phyloP scores from a whole-genome alignment of 768 basidiomycete genomes.

The Lepiota subincarnata region DNA sequence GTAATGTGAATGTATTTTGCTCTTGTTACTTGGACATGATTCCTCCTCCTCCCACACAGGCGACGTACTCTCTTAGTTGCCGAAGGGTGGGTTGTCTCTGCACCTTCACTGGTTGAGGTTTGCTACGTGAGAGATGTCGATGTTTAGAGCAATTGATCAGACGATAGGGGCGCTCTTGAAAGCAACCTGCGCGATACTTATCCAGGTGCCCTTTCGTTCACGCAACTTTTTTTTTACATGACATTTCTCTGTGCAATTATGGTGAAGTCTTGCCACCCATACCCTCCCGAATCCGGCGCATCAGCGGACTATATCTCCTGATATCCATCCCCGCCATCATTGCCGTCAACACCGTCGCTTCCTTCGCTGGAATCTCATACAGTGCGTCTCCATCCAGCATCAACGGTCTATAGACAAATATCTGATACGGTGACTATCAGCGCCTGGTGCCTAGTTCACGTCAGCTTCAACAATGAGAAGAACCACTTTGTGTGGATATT shows the following conservation, averaged over 20 bases:
- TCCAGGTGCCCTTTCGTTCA: slow-evolving; percentile 52
- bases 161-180: slow-evolving; percentile 60
- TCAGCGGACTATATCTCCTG: slow-evolving; percentile 42
- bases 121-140: slow-evolving; percentile 37
- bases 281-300: slow-evolving; percentile 43
- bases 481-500: slow-evolving; percentile 43
- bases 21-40: too few relatives aligned
- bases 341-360: slow-evolving; percentile 54
- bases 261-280: slow-evolving; percentile 48
- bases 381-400: slow-evolving; percentile 36
- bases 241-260: slow-evolving; percentile 57
- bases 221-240: slow-evolving; percentile 64
- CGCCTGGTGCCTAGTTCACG: slow-evolving; percentile 19
- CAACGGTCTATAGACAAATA: neutral
- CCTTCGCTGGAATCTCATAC: slow-evolving; percentile 57
- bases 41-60: neutral
- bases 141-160: slow-evolving; percentile 54
- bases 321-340: slow-evolving; percentile 54
- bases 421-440: neutral
- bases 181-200: neutral
- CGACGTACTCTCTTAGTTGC: slow-evolving; percentile 40
- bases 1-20: too few relatives aligned
- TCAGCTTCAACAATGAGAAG: slow-evolving; percentile 37
- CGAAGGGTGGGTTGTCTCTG: slow-evolving; percentile 60
- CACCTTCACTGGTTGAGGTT: slow-evolving; percentile 60